Conservation (phyloP, 2,329 filamentous ascomycete genomes). For the Sporothrix mexicana region DNA sequence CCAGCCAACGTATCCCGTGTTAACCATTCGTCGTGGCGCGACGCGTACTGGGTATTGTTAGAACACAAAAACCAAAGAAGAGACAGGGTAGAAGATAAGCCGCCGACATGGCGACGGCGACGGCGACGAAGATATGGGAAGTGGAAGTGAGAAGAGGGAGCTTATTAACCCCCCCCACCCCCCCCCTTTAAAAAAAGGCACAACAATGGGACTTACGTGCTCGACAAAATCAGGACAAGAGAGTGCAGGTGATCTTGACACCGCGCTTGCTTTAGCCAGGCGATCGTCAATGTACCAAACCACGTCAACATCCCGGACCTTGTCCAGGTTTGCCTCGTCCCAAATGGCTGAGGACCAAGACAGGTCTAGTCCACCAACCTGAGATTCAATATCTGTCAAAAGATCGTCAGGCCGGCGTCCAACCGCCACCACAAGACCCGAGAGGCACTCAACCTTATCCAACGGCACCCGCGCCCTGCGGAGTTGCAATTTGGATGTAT, state of each 20-base stretch:
- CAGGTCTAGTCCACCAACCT: conserved; percentile 70
- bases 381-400: conserved; percentile 52
- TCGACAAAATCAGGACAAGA: conserved; percentile 81
- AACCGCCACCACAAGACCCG: conserved; percentile 60
- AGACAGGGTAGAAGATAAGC: neutral
- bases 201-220: conserved; percentile 68
- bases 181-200: neutral
- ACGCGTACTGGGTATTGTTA: conserved; percentile 72
- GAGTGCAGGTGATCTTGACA: conserved; percentile 69
- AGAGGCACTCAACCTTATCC: conserved; percentile 82
- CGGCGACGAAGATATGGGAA: no score
- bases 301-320: conserved; percentile 80
- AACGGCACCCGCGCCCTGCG: conserved; percentile 74
- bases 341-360: conserved; percentile 77
- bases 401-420: conserved; percentile 13
- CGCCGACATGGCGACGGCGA: no score
- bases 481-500: conserved; percentile 69
- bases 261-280: conserved; percentile 62
- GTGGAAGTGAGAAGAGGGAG: no score
- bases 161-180: no score
- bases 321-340: conserved; percentile 82
- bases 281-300: conserved; percentile 80
- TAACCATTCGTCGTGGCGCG: conserved; percentile 96
- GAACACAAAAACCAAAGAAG: neutral
- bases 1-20: conserved; percentile 92